phyloP scores from a whole-genome alignment of 2,329 filamentous ascomycete species.

The Pseudogymnoascus verrucosus region DNA sequence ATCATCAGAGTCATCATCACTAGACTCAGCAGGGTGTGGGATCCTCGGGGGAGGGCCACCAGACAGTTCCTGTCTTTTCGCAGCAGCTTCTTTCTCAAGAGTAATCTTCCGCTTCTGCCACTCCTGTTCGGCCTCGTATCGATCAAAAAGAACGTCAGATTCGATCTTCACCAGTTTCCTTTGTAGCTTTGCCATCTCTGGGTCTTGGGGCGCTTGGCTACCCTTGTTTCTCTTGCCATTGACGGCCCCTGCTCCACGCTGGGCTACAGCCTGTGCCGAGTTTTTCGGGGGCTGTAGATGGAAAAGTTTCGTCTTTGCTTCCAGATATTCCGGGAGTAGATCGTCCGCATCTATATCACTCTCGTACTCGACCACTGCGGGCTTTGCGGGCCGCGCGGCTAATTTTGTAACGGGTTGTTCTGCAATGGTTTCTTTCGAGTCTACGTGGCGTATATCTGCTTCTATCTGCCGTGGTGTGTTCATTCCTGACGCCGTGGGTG shows the following conservation, averaged over 20 bases:
- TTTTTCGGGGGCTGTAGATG: constrained; percentile 44
- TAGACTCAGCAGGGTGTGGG: constrained; percentile 10
- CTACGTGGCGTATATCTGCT: constrained; percentile 24
- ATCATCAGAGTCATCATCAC: constrained; percentile 35
- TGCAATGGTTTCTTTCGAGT: constrained; percentile 6
- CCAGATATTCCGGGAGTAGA: constrained; percentile 67
- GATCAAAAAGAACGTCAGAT: constrained; percentile 69
- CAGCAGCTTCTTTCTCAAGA: constrained; percentile 54
- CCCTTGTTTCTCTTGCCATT: constrained; percentile 11
- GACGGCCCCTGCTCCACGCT: constrained; percentile 12
- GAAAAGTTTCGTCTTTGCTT: constrained; percentile 63
- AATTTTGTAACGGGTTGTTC: constrained; percentile 4
- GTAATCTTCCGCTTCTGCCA: constrained; percentile 54
- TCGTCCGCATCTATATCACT: constrained; percentile 69
- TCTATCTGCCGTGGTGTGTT: constrained; percentile 24
- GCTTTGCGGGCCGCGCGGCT: neutral
- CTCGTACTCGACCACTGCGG: constrained; percentile 43
- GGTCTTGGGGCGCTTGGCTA: constrained; percentile 17
- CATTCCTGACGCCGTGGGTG: constrained; percentile 25
- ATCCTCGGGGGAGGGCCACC: constrained; percentile 19
- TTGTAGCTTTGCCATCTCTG: constrained; percentile 54
- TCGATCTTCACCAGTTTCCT: constrained; percentile 72
- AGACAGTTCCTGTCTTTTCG: constrained; percentile 34
- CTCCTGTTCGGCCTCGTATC: constrained; percentile 51
- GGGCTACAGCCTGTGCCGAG: constrained; percentile 32